Evolutionary conservation across 164 flowering plant genomes (phyloP), one percentile per base, ranked within the genome.

Genomic region (Vitis cinerea): DNA sequence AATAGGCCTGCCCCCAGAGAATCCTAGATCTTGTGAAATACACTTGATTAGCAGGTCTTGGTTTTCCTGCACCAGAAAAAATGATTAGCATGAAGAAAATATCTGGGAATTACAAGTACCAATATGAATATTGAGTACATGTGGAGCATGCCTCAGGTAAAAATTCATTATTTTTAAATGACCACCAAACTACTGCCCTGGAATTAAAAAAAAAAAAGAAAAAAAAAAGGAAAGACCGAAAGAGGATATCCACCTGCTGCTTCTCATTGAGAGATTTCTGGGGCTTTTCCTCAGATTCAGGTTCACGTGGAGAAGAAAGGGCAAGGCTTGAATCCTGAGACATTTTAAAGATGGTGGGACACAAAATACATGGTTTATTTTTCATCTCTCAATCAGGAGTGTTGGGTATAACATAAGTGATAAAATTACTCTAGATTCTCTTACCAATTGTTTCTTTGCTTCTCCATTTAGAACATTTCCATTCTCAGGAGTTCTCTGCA

Each of bases 191-290:
- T 6, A 37, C 44, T 37, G 44, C 44, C 44, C 44, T 3, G 7
- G 4, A 6, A 19, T 19, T 19, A 19, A 19, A 19, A 19, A 19
- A 19, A 19, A 19, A 19, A 19, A 1, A 19, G 1, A 19, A 7
- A 3, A 31, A 31, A 31, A 31, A 37, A 31, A 37, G 7, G 7
- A 37, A 3, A 37, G 44, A 6, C 59, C 64, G 10, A 64, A 67
- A 74, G n/a, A 15, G 71, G 7, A 65, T 63, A 68, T 82, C 71
- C 61, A 88, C 98, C 84, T 85, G 97, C 85, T 92, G 98, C 82
- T 90, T 94, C 69, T 88, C 95, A 82, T 93, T 91, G 16, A 93
- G 92, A 65, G 91, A 91, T 71, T 91, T 93, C 65, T 91, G 98
- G 17, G 94, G 98, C 68, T 80, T 89, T 70, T 89, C 97, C 79